Evolutionary conservation across 352 stramenopile genomes (phyloP).

Genomic region (Pythium rishiriense): DNA sequence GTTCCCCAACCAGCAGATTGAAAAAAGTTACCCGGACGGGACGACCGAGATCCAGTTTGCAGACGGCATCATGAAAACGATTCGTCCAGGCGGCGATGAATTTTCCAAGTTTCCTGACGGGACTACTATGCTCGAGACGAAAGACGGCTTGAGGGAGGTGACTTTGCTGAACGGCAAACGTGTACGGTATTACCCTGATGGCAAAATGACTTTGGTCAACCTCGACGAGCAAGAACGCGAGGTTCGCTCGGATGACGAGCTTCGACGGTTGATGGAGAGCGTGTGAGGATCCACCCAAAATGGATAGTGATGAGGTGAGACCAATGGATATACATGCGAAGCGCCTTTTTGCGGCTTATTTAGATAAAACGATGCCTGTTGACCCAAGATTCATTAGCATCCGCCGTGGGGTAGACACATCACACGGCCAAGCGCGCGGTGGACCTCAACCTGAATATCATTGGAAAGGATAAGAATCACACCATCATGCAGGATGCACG

Average conservation of each 20-base stretch:
- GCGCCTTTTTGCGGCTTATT: constrained; percentile 8
- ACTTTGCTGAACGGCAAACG: constrained; percentile 70
- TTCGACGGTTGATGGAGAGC: constrained; percentile 55
- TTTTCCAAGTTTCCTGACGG: constrained; percentile 83
- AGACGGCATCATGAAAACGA: constrained; percentile 92
- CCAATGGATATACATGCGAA: not conserved
- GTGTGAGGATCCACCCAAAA: not conserved
- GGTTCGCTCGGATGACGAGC: constrained; percentile 64
- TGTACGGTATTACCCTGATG: constrained; percentile 76
- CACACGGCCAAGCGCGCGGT: constrained; percentile 28
- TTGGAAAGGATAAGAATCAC: constrained; percentile 1
- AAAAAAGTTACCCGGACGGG: constrained; percentile 92
- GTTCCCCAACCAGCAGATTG: constrained; percentile 95
- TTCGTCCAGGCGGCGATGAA: constrained; percentile 71
- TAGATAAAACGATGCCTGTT: constrained; percentile 1
- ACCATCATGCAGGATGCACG: no score
- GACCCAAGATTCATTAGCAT: constrained; percentile 5
- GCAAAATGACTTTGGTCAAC: constrained; percentile 59
- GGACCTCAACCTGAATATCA: constrained; percentile 32
- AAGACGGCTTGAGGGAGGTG: constrained; percentile 73
- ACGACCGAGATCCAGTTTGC: constrained; percentile 94
- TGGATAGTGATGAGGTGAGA: constrained; percentile 12
- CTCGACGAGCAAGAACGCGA: constrained; percentile 47
- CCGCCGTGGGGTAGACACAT: constrained; percentile 20
- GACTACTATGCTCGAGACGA: constrained; percentile 78